Base-by-base conservation (phyloP, 2,329 filamentous ascomycete species). In the Fusarium equiseti region DNA sequence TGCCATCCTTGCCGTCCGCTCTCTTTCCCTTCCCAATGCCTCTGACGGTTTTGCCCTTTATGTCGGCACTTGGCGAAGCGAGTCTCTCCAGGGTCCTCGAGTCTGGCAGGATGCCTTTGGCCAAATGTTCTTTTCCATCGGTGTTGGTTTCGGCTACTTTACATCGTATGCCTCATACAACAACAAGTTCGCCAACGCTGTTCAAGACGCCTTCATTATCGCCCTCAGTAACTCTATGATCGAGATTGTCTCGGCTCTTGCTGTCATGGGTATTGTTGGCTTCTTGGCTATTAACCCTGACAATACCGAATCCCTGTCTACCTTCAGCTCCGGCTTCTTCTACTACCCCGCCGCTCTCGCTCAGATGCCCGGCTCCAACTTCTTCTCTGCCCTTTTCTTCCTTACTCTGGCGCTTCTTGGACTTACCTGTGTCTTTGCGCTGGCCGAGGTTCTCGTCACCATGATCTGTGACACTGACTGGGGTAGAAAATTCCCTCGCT, bases 151-250 rank as follows among this genome's bases (percentile, higher is more conserved):
- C 60, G 86, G 86, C 2, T 87, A 86, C 71, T 88, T 86, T 51
- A 88, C 86, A 0, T 83, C 83, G 0, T 88, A 87, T 58, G 86
- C 86, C 1, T 87, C 84, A 0, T 88, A 87, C 75, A 87, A 88
- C 79, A 68, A 83, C 81, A 79, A 80, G 57, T 83, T 84, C 61
- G 83, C 85, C 29, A 87, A 88, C 44, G 69, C 68, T 0, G 86
- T 88, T 0, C 85, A 86, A 78, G 86, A 88, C 58, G 83, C 86
- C 0, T 74, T 88, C 9, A 81, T 88, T 9, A 87, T 88, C 18
- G 84, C 82, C n/a, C 73, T 83, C 12, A 84, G 83, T 55, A 88
- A 88, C 59, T 83, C 85, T 0, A 73, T 85, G 0, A 87, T 87
- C 18, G 86, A 88, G 65, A 84, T 85, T 43, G 77, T 85, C 1